Evolutionary conservation across 768 basidiomycete genomes (phyloP).

Genomic region (Mycena galericulata): DNA sequence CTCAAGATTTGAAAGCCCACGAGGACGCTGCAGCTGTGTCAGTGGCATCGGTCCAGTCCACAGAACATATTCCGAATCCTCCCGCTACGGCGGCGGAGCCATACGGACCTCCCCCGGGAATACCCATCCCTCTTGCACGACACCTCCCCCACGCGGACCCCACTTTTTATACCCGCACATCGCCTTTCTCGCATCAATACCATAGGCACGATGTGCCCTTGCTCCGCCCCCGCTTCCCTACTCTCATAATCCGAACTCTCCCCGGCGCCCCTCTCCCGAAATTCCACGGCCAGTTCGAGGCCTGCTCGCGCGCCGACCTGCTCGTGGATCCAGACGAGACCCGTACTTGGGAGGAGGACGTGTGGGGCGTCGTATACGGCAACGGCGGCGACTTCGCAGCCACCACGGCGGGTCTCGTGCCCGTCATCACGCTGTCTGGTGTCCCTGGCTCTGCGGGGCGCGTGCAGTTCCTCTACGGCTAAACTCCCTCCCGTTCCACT

Average conservation of each 20-base stretch:
- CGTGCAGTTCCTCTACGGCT: constrained; percentile 5
- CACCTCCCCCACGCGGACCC: too few species aligned
- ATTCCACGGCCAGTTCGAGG: constrained; percentile 13
- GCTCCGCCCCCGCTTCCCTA: background rate
- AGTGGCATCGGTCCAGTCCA: too few species aligned
- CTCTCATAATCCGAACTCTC: constrained; percentile 16
- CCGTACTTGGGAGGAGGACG: constrained; percentile 10
- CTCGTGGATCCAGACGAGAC: constrained; percentile 5
- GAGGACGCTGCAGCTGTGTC: too few species aligned
- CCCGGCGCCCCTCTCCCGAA: background rate
- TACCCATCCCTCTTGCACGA: too few species aligned
- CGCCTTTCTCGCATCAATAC: background rate
- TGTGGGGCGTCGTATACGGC: constrained; percentile 7
- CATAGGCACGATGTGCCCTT: background rate
- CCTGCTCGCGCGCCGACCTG: constrained; percentile 8
- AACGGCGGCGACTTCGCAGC: background rate
- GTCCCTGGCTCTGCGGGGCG: background rate
- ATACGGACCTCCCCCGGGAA: too few species aligned
- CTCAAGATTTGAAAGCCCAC: too few species aligned
- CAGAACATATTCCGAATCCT: too few species aligned
- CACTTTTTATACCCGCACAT: background rate
- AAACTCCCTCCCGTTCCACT: background rate
- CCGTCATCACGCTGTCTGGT: background rate
- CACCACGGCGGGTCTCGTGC: background rate
- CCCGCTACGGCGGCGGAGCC: too few species aligned